Conservation (phyloP, 495 filamentous ascomycete species). For the Talaromyces trachyspermus region DNA sequence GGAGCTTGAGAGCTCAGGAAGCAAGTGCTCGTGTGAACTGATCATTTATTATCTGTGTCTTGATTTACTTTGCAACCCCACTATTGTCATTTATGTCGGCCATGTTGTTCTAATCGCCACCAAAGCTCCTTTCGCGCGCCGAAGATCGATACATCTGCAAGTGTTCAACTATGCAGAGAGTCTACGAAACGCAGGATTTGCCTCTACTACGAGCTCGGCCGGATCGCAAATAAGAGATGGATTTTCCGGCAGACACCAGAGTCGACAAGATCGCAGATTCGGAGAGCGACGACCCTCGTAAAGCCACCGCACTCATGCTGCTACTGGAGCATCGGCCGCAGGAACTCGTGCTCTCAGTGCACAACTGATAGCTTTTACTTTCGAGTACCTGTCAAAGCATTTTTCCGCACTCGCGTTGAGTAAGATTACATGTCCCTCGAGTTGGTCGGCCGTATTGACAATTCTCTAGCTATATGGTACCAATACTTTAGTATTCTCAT, state of each 20-base stretch:
- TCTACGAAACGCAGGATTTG: background rate
- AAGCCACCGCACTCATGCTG: constrained; percentile 61
- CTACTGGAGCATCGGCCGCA: constrained; percentile 68
- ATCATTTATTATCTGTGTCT: too few relatives aligned
- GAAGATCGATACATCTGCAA: background rate
- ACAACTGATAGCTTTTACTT: constrained; percentile 84
- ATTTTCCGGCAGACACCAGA: background rate
- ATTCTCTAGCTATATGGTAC: constrained; percentile 52
- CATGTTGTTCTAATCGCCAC: background rate
- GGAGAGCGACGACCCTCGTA: constrained; percentile 9
- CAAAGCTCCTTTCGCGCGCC: background rate
- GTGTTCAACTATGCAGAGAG: constrained; percentile 1
- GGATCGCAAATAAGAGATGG: constrained; percentile 1
- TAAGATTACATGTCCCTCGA: constrained; percentile 38
- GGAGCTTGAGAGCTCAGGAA: too few relatives aligned
- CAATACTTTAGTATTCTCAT: background rate
- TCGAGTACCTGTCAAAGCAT: constrained; percentile 78
- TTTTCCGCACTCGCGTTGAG: constrained; percentile 83
- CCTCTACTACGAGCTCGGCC: background rate
- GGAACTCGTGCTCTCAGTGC: constrained; percentile 72
- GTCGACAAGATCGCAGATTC: background rate
- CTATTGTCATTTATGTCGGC: too few relatives aligned
- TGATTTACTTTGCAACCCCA: too few relatives aligned
- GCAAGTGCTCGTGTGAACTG: background rate
- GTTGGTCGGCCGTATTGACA: constrained; percentile 12